A percentile compares a stretch with the other conserved stretches of the same genome.
Conservation (phyloP, 1,284 basidiomycete genomes). For the Termitomyces sp. region DNA sequence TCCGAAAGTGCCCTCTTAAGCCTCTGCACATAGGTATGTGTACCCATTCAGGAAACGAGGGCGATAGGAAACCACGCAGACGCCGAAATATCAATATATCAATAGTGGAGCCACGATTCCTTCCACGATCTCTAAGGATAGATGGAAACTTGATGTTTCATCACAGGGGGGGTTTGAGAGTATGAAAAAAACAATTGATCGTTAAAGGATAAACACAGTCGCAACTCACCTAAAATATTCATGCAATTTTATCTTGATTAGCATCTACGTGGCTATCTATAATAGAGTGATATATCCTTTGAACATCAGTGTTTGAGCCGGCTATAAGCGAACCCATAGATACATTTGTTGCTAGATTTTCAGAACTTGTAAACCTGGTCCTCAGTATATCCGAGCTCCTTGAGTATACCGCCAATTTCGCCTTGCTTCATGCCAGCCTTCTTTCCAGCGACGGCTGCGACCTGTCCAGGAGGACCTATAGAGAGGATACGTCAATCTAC, state of each 20-base stretch:
- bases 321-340: neutral
- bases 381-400: slow-evolving; percentile 81
- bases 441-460: slow-evolving; percentile 73
- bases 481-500: neutral
- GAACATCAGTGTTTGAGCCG: neutral
- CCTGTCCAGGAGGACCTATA: slow-evolving; percentile 80
- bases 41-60: no score
- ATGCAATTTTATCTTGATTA: neutral
- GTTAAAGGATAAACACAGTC: neutral
- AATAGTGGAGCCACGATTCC: no score
- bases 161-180: no score
- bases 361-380: slow-evolving; percentile 52
- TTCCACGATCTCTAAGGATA: neutral
- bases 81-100: no score
- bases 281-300: neutral
- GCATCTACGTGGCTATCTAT: neutral
- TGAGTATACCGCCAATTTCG: slow-evolving; percentile 74
- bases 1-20: no score
- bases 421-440: slow-evolving; percentile 83
- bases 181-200: no score
- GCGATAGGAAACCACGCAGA: no score
- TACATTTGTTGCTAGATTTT: neutral
- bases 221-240: neutral
- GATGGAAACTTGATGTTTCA: no score
- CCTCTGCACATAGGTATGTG: no score